Evolutionary conservation across 2,329 filamentous ascomycete species (phyloP), one percentile per base, ranked within the genome.

Genomic region (Pseudodiploospora longispora): DNA sequence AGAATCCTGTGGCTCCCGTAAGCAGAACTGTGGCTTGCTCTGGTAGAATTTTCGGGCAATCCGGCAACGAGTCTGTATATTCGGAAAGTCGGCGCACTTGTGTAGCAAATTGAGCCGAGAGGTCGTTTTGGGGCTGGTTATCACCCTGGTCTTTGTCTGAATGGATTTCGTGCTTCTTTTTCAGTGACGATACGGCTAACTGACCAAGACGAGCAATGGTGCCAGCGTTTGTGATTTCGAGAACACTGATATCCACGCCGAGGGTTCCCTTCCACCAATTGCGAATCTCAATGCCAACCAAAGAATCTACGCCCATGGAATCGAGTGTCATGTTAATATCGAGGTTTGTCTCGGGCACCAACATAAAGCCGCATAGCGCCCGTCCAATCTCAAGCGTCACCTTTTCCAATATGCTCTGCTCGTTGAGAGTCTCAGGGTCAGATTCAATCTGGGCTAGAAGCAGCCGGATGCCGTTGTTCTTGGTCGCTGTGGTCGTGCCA

Each of bases 241-340:
- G 27, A 4, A 46, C 41, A 9, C 39, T 46, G 8, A 40, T 43
- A 9, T 46, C 44, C 6, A 48, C 30, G 10, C 50, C 50, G 7
- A 52, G 41, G 4, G 36, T 43, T n/a, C 42, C 40, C 6, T 42
- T 45, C 45, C 45, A 53, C 52, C 52, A 54, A 40, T 51, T 51
- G 10, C 47, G 43, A 27, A 52, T 41, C 43, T 52, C 50, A n/a
- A 51, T 48, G 12, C 42, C 38, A n/a, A 50, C 47, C 7, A 52
- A 40, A n/a, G 49, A 53, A 35, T 53, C 52, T 12, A 54, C 41
- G 6, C 51, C 51, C 6, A 51, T 35, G 1, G 30, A 32, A 5
- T 39, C 12, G 19, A 53, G 29, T n/a, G 30, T 43, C 19, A 42
- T 43, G 32, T 37, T 38, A 5, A 46, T 33, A 8, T 52, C 45